Percentiles rank a stretch among this genome's conserved stretches.
phyloP scores from a whole-genome alignment of 805 yeast genomes.

The Ogataea polymorpha region DNA sequence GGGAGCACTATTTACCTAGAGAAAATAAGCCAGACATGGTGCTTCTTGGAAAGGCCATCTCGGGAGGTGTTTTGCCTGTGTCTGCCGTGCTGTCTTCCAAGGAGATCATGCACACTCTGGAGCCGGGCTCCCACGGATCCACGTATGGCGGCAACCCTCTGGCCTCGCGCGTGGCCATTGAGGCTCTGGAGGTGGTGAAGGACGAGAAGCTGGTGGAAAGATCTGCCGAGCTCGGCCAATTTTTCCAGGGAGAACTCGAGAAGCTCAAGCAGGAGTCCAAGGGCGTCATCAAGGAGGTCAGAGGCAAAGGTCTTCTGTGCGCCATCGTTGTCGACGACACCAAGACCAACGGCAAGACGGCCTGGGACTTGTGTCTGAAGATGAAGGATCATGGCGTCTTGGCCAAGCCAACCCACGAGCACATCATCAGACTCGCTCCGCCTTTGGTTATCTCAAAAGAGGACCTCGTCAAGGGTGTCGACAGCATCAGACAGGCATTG shows the following conservation, averaged over 20 bases:
- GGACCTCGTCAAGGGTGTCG: constrained; percentile 80
- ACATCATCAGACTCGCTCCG: constrained; percentile 94
- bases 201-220: constrained; percentile 85
- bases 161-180: constrained; percentile 89
- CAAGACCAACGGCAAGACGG: constrained; percentile 83
- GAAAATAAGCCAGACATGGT: constrained; percentile 85
- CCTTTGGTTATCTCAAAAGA: constrained; percentile 88
- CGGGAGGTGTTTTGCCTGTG: constrained; percentile 93
- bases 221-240: constrained; percentile 66
- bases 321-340: constrained; percentile 88
- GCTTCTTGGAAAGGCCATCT: constrained; percentile 87
- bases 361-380: constrained; percentile 92
- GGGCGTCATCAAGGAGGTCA: constrained; percentile 57
- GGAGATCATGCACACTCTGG: constrained; percentile 83
- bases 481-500: constrained; percentile 62
- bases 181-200: constrained; percentile 84
- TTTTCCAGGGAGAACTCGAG: constrained; percentile 57
- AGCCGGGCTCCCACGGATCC: constrained; percentile 96
- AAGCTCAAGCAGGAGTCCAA: constrained; percentile 50
- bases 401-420: constrained; percentile 96
- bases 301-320: constrained; percentile 83
- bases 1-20: constrained; percentile 67
- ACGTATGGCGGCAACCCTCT: constrained; percentile 98
- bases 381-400: constrained; percentile 87
- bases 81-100: constrained; percentile 87